Conservation (phyloP, 192 early-diverging fungal species). For the Backusella tarrabulga region DNA sequence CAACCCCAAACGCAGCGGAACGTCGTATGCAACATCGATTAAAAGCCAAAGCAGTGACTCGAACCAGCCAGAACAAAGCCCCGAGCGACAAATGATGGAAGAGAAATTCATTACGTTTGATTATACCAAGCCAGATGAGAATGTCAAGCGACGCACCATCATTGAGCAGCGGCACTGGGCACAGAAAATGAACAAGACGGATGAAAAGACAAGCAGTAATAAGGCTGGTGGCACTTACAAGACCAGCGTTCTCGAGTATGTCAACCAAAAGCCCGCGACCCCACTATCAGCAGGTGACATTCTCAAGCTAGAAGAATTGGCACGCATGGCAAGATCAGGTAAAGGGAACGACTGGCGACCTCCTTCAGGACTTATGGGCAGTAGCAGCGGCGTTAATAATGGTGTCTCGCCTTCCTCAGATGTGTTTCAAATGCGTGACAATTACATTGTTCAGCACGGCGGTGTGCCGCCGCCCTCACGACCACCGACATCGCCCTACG, state of each 20-base stretch:
- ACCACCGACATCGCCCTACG: neutral
- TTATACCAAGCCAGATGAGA: slow-evolving; percentile 58
- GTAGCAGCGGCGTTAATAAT: neutral
- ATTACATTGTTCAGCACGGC: slow-evolving; percentile 12
- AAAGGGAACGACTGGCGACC: slow-evolving; percentile 21
- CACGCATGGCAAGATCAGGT: slow-evolving; percentile 22
- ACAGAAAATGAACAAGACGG: slow-evolving; percentile 26
- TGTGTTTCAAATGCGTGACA: neutral
- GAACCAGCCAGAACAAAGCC: slow-evolving; percentile 6
- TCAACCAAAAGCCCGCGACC: neutral
- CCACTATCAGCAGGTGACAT: slow-evolving; percentile 24
- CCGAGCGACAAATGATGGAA: slow-evolving; percentile 76
- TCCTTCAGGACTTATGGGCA: slow-evolving; percentile 21
- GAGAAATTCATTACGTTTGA: slow-evolving; percentile 77
- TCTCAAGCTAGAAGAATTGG: slow-evolving; percentile 36
- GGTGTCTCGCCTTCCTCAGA: neutral
- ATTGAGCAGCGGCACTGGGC: slow-evolving; percentile 25
- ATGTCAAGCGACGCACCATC: slow-evolving; percentile 1
- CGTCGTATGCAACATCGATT: slow-evolving; percentile 6
- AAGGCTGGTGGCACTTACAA: neutral
- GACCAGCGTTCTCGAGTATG: neutral
- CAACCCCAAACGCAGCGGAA: slow-evolving; percentile 34
- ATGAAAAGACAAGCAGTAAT: neutral
- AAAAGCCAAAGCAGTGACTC: slow-evolving; percentile 37
- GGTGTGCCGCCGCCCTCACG: slow-evolving; percentile 12